Conservation (phyloP, 2,329 filamentous ascomycete species). For the Aspergillus awamori region DNA sequence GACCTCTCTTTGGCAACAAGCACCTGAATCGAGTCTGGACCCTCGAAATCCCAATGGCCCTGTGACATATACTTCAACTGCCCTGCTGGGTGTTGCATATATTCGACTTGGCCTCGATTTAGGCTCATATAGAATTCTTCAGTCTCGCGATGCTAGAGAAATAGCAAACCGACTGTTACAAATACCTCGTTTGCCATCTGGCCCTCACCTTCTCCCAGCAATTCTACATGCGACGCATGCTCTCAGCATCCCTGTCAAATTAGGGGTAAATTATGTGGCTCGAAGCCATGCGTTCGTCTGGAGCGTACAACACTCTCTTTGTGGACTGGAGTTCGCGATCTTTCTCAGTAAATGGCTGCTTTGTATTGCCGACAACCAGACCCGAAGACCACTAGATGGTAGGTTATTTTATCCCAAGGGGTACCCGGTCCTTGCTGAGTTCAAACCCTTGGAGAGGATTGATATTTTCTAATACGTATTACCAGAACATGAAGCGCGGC, state of each 20-base stretch:
- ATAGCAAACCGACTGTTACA: conserved; percentile 39
- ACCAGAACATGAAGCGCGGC: conserved; percentile 19
- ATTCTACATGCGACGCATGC: conserved; percentile 69
- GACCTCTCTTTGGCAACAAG: conserved; percentile 45
- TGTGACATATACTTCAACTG: conserved; percentile 66
- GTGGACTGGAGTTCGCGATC: conserved; percentile 29
- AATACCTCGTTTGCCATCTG: conserved; percentile 56
- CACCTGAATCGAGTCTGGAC: conserved; percentile 44
- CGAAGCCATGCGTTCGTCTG: conserved; percentile 26
- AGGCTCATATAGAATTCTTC: conserved; percentile 52
- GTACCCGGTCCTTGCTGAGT: background rate
- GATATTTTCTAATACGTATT: background rate
- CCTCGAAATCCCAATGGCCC: conserved; percentile 54
- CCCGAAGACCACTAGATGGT: conserved; percentile 14
- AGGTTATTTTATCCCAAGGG: background rate
- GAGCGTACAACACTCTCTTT: conserved; percentile 31
- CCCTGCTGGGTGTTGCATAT: conserved; percentile 58
- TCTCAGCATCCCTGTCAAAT: conserved; percentile 55
- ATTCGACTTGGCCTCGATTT: conserved; percentile 50
- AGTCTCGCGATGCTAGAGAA: conserved; percentile 62
- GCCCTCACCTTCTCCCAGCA: conserved; percentile 61
- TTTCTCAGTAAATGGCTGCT: conserved; percentile 30
- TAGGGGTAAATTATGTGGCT: conserved; percentile 27
- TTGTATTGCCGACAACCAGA: conserved; percentile 13
- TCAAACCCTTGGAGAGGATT: fast-evolving